Evolutionary conservation across 441 rosid species (phyloP).

Genomic region (Melianthus villosus): DNA sequence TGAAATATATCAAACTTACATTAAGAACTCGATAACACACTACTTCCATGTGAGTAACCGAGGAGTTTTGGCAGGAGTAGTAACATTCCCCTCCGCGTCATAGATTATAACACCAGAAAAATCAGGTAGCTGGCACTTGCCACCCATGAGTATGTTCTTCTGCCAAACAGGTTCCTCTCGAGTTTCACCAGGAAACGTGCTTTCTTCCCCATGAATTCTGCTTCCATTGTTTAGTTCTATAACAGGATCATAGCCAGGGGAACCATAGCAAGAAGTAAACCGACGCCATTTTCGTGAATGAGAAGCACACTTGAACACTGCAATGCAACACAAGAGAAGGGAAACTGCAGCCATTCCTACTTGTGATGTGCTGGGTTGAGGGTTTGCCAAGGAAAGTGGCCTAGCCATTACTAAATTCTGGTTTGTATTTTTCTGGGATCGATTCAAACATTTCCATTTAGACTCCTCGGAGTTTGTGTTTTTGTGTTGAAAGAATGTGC

Average conservation of each 20-base stretch:
- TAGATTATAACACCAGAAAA: conserved; percentile 79
- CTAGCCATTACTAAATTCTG: too few species aligned
- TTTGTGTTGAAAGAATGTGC: too few species aligned
- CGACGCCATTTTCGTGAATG: conserved; percentile 32
- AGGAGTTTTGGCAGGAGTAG: conserved; percentile 31
- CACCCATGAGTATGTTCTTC: conserved; percentile 88
- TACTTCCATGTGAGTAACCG: conserved; percentile 62
- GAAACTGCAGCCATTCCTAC: conserved; percentile 26
- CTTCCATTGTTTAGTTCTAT: too few species aligned
- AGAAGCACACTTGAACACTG: conserved; percentile 42
- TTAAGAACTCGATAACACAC: too few species aligned
- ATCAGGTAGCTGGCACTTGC: conserved; percentile 69
- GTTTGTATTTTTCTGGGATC: too few species aligned
- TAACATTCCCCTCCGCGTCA: conserved; percentile 41
- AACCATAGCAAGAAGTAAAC: conserved; percentile 34
- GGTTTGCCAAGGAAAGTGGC: conserved; percentile 14
- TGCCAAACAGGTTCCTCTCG: conserved; percentile 57
- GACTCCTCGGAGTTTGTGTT: too few species aligned
- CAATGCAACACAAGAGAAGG: conserved; percentile 30
- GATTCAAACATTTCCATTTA: too few species aligned
- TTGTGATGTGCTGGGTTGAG: conserved; percentile 14
- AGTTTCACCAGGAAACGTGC: conserved; percentile 23
- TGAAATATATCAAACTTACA: too few species aligned
- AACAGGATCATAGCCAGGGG: conserved; percentile 33
- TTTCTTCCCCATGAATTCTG: conserved; percentile 12